A percentile compares a stretch with the other conserved stretches of the same genome.
phyloP scores from a whole-genome alignment of 257 asterid genomes.

The Solanum lignicaule region DNA sequence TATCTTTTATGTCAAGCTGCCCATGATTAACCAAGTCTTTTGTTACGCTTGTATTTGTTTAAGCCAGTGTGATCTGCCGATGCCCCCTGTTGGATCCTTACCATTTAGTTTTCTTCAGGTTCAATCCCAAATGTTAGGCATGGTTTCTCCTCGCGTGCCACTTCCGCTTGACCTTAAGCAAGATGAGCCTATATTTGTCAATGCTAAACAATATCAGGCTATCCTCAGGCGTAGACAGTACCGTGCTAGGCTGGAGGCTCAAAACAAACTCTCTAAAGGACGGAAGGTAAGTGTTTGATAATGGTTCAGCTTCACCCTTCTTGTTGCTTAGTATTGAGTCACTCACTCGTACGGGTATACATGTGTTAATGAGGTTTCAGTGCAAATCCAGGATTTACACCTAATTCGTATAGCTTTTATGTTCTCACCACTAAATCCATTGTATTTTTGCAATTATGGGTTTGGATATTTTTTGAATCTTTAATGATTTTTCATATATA shows the following conservation, averaged over 20 bases:
- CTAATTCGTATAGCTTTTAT: background rate
- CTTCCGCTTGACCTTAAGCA: constrained; percentile 16
- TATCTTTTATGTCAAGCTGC: background rate
- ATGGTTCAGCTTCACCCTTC: background rate
- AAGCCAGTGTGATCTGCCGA: background rate
- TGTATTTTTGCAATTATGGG: background rate
- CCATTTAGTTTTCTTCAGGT: constrained; percentile 9
- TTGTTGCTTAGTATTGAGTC: background rate
- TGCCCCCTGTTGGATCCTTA: background rate
- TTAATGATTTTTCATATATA: background rate
- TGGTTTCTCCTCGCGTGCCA: constrained; percentile 7
- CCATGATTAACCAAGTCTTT: background rate
- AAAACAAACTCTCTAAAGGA: constrained; percentile 7
- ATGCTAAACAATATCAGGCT: constrained; percentile 26
- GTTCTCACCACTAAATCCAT: background rate
- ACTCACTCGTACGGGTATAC: background rate
- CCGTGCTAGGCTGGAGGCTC: constrained; percentile 22
- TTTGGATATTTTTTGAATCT: background rate
- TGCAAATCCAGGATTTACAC: background rate
- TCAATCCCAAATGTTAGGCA: constrained; percentile 14
- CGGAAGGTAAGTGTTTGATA: constrained; percentile 8
- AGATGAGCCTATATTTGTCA: constrained; percentile 20
- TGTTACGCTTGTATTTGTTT: background rate
- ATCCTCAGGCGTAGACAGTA: constrained; percentile 24
- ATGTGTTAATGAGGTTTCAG: background rate